A percentile compares a stretch with the other conserved stretches of the same genome.
Evolutionary conservation across 2,329 filamentous ascomycete genomes (phyloP).

Genomic region (Lecanicillium sp.): DNA sequence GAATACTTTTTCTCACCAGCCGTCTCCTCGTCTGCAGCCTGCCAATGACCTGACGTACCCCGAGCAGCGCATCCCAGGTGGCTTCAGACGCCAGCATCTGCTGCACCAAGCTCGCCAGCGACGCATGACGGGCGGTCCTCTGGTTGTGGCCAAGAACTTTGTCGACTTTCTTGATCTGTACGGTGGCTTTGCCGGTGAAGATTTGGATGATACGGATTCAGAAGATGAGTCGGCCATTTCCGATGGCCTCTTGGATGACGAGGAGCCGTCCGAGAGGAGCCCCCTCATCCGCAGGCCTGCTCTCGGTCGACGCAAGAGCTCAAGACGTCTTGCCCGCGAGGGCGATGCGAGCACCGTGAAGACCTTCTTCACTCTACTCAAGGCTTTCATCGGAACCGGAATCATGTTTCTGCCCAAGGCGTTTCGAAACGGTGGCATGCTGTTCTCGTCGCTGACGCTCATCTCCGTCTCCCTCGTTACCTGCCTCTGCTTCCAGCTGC

Average conservation of each 20-base stretch:
- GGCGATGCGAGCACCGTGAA: constrained; percentile 62
- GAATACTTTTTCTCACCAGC: constrained; percentile 57
- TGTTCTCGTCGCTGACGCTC: constrained; percentile 66
- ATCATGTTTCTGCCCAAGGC: constrained; percentile 79
- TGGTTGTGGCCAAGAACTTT: constrained; percentile 60
- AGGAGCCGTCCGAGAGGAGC: constrained; percentile 45
- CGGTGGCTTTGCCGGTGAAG: constrained; percentile 69
- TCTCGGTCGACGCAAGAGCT: constrained; percentile 46
- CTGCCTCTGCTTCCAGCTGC: constrained; percentile 63
- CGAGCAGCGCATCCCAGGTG: constrained; percentile 36
- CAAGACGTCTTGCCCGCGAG: constrained; percentile 32
- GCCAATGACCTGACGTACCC: constrained; percentile 23
- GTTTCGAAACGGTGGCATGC: constrained; percentile 68
- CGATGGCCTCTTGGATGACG: constrained; percentile 33
- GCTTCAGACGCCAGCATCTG: constrained; percentile 38
- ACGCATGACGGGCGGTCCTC: constrained; percentile 21
- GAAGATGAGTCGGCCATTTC: constrained; percentile 51
- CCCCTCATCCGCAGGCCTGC: constrained; percentile 37
- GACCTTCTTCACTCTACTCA: constrained; percentile 71
- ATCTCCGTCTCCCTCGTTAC: constrained; percentile 58
- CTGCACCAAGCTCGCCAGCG: constrained; percentile 30
- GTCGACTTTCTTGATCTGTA: constrained; percentile 71
- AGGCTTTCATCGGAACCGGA: constrained; percentile 72
- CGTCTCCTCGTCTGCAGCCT: constrained; percentile 21
- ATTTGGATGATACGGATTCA: constrained; percentile 41